A percentile compares a stretch with the other conserved stretches of the same genome.
These are phyloP conservation scores for Alternaria infectoria DNA, from an alignment of 2,329 filamentous ascomycete genomes.

Conservation along the genomic window DNA sequence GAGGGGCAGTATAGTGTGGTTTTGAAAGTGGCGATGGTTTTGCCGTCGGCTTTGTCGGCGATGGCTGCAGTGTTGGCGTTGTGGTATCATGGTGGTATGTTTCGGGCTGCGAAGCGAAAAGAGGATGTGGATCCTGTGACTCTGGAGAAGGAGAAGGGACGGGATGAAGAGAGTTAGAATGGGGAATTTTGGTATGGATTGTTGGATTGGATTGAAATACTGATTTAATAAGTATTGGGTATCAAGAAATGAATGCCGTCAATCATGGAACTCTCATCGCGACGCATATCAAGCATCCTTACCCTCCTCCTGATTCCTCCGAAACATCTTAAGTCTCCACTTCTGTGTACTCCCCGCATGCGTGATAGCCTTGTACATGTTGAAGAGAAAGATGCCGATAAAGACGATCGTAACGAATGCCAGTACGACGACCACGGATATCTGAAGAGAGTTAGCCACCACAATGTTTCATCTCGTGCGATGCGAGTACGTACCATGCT, in stretches of 20 bases:
- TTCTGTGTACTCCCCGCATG: slow-evolving; percentile 47
- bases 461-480: background rate
- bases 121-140: slow-evolving; percentile 40
- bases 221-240: background rate
- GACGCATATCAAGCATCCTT: background rate
- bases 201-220: background rate
- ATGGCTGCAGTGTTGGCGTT: slow-evolving; percentile 2
- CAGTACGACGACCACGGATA: slow-evolving; percentile 38
- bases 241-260: background rate
- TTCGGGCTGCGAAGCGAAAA: slow-evolving; percentile 39
- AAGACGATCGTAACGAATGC: slow-evolving; percentile 37
- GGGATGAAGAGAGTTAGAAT: background rate
- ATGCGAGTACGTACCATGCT: slow-evolving; percentile 28
- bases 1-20: slow-evolving; percentile 51
- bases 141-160: slow-evolving; percentile 15
- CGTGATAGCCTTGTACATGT: slow-evolving; percentile 45
- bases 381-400: slow-evolving; percentile 41
- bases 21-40: slow-evolving; percentile 49
- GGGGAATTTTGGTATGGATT: background rate
- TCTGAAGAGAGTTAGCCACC: background rate
- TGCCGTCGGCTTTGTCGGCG: slow-evolving; percentile 26
- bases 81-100: slow-evolving; percentile 47
- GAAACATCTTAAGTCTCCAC: slow-evolving; percentile 19
- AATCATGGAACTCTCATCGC: background rate
- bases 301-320: slow-evolving; percentile 4